Evolutionary conservation across 352 stramenopile genomes (phyloP).

Genomic region (Blastocystis sp.): DNA sequence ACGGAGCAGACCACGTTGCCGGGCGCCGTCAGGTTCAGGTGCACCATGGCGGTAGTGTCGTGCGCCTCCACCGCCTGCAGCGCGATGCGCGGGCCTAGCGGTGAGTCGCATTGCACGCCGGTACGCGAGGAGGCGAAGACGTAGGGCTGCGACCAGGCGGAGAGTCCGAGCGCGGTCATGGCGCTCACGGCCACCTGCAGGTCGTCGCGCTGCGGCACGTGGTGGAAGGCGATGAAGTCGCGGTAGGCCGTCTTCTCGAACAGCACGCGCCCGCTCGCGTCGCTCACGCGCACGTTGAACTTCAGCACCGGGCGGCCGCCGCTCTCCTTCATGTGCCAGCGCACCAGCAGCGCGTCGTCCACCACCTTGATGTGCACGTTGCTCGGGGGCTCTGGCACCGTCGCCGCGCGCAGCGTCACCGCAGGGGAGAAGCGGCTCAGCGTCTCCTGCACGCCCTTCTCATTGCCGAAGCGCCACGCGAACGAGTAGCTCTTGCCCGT

Average conservation of each 20-base stretch:
- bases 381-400: neutral
- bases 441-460: constrained; percentile 35
- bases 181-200: constrained; percentile 20
- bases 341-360: neutral
- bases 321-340: neutral
- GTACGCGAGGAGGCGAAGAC: neutral
- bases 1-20: constrained; percentile 21
- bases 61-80: neutral
- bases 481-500: constrained; percentile 34
- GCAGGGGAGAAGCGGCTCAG: neutral
- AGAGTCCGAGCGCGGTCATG: constrained; percentile 14
- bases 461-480: constrained; percentile 46
- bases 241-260: constrained; percentile 51
- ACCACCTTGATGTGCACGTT: neutral
- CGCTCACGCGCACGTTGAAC: constrained; percentile 41
- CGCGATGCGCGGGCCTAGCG: neutral
- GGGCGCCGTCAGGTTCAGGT: constrained; percentile 28
- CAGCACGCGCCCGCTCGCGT: neutral
- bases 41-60: constrained; percentile 14
- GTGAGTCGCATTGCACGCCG: neutral
- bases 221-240: neutral
- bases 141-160: constrained; percentile 13
- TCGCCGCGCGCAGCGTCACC: constrained; percentile 1
- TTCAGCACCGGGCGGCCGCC: constrained; percentile 21
- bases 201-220: neutral